Percentiles rank a stretch among this genome's conserved stretches.
Evolutionary conservation across 2,329 filamentous ascomycete genomes (phyloP).

Genomic region (Alternaria postmessia): DNA sequence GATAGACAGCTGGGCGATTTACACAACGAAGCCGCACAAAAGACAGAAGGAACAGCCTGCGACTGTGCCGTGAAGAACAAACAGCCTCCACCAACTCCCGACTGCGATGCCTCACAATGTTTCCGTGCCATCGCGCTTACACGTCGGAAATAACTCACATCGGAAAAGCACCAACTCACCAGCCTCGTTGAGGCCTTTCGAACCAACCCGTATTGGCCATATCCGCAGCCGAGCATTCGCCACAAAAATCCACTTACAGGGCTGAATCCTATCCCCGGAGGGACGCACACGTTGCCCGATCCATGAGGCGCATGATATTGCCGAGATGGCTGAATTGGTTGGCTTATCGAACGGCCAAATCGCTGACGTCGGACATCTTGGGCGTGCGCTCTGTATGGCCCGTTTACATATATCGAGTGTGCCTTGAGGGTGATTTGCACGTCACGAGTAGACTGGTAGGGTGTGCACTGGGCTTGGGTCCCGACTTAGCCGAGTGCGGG

Average conservation of each 20-base stretch:
- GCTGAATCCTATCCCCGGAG: constrained; percentile 8
- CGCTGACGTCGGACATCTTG: constrained; percentile 23
- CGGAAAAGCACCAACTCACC: neutral
- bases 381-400: constrained; percentile 16
- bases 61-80: neutral
- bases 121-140: constrained; percentile 5
- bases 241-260: constrained; percentile 13
- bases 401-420: constrained; percentile 18
- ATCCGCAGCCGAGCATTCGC: constrained; percentile 19
- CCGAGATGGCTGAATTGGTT: constrained; percentile 12
- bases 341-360: constrained; percentile 10
- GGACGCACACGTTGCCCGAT: neutral
- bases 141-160: constrained; percentile 16
- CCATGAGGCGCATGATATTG: constrained; percentile 19
- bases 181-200: constrained; percentile 9
- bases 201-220: neutral
- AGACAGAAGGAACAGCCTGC: neutral
- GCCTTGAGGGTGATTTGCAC: constrained; percentile 24
- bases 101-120: neutral
- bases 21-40: neutral
- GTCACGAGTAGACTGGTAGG: constrained; percentile 29
- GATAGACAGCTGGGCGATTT: neutral
- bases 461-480: constrained; percentile 12
- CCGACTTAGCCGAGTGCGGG: constrained; percentile 36
- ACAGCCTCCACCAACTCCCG: constrained; percentile 16